phyloP scores from a whole-genome alignment of 2,329 filamentous ascomycete genomes.

The Aspergillus intermedius region DNA sequence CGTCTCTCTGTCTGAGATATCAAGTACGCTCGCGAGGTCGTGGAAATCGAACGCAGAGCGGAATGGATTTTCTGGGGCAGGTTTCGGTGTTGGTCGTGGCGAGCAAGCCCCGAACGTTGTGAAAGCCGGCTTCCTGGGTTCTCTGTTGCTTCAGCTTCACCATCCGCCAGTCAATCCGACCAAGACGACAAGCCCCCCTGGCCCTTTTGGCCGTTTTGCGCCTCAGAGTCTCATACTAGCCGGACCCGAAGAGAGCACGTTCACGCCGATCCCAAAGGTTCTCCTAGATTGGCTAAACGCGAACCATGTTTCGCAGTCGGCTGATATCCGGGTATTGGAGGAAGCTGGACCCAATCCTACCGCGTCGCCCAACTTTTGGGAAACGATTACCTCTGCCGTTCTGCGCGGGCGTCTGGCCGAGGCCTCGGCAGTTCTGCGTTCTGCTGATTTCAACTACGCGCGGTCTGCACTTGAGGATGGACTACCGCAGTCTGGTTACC shows the following conservation, averaged over 20 bases:
- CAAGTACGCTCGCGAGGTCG: slow-evolving; percentile 27
- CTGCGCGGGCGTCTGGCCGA: slow-evolving; percentile 67
- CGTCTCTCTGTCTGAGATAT: slow-evolving; percentile 26
- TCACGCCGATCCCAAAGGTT: slow-evolving; percentile 60
- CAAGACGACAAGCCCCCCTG: slow-evolving; percentile 15
- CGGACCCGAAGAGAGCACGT: slow-evolving; percentile 18
- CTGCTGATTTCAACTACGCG: slow-evolving; percentile 73
- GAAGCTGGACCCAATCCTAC: slow-evolving; percentile 65
- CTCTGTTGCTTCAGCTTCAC: slow-evolving; percentile 70
- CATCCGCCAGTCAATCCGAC: slow-evolving; percentile 52
- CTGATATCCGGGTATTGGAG: slow-evolving; percentile 60
- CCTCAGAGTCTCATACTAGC: slow-evolving; percentile 25
- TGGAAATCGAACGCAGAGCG: slow-evolving; percentile 30
- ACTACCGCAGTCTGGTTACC: slow-evolving; percentile 61
- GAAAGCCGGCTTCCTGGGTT: slow-evolving; percentile 73
- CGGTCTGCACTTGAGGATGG: slow-evolving; percentile 58
- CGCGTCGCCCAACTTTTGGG: slow-evolving; percentile 75
- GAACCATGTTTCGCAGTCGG: slow-evolving; percentile 65
- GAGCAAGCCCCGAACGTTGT: slow-evolving; percentile 57
- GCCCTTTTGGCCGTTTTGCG: slow-evolving; percentile 18
- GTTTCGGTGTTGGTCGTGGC: slow-evolving; percentile 61
- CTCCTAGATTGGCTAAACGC: slow-evolving; percentile 76
- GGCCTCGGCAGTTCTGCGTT: slow-evolving; percentile 61
- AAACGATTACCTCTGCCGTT: slow-evolving; percentile 65
- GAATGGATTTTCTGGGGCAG: slow-evolving; percentile 37